Conservation (phyloP, 805 yeast genomes). For the Henningerozyma blattae region DNA sequence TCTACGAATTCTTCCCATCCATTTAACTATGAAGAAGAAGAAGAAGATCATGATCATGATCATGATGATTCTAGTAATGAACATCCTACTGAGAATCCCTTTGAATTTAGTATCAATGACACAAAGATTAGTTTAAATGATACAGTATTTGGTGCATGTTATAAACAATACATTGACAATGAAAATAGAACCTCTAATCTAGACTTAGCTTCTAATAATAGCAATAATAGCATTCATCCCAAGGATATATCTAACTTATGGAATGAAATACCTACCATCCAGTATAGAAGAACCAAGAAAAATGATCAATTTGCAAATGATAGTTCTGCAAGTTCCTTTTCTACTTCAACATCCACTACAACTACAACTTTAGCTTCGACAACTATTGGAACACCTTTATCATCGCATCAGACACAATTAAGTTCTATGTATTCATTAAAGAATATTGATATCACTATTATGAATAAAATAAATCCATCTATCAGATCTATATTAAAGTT, state of each 20-base stretch:
- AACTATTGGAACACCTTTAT: constrained; percentile 12
- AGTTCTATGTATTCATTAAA: constrained; percentile 22
- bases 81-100: constrained; percentile 14
- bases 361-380: too few species aligned
- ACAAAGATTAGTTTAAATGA: constrained; percentile 49
- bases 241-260: constrained; percentile 43
- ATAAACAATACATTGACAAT: constrained; percentile 32
- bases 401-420: too few species aligned
- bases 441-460: neutral
- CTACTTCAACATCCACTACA: too few species aligned
- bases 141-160: constrained; percentile 68
- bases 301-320: neutral
- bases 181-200: too few species aligned
- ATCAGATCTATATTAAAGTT: constrained; percentile 32
- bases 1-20: constrained; percentile 1
- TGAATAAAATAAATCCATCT: constrained; percentile 3
- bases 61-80: neutral
- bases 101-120: constrained; percentile 49
- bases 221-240: too few species aligned
- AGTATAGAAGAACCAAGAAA: constrained; percentile 30
- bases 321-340: too few species aligned
- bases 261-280: constrained; percentile 41
- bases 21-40: neutral
- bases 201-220: too few species aligned
- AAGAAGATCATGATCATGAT: neutral